A percentile compares a stretch with the other conserved stretches of the same genome.
Conservation (phyloP, 2,329 filamentous ascomycete species). For the Boeremia exigua region DNA sequence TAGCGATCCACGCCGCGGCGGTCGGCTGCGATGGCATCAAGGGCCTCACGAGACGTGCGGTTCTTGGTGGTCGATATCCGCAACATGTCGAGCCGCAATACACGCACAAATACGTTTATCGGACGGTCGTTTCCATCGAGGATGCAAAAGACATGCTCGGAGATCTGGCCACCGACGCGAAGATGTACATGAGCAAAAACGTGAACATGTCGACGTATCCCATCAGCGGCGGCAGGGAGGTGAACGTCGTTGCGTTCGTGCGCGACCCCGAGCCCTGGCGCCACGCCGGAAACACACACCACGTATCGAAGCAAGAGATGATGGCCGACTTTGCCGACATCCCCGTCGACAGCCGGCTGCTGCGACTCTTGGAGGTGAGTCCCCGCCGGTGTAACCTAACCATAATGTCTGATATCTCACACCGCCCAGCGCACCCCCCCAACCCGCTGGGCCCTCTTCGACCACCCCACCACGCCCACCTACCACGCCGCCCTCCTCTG, state of each 20-base stretch:
- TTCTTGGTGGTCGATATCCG: slow-evolving; percentile 21
- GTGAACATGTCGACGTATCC: slow-evolving; percentile 27
- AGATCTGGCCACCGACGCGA: slow-evolving; percentile 34
- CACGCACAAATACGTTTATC: slow-evolving; percentile 34
- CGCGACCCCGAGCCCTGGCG: slow-evolving; percentile 21
- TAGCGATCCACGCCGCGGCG: slow-evolving; percentile 46
- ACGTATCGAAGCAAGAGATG: slow-evolving; percentile 26
- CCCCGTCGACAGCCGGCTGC: slow-evolving; percentile 16
- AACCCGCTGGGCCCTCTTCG: slow-evolving; percentile 28
- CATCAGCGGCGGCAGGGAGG: slow-evolving; percentile 24
- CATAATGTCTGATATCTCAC: neutral
- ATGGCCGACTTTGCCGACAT: slow-evolving; percentile 23
- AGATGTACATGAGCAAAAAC: slow-evolving; percentile 31
- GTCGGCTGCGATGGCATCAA: slow-evolving; percentile 58
- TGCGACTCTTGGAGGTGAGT: slow-evolving; percentile 17
- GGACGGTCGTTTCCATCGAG: slow-evolving; percentile 41
- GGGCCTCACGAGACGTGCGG: slow-evolving; percentile 23
- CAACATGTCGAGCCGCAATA: slow-evolving; percentile 31
- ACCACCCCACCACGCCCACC: slow-evolving; percentile 26
- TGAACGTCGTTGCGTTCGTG: slow-evolving; percentile 33
- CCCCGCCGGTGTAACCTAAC: neutral
- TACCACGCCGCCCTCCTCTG: slow-evolving; percentile 26
- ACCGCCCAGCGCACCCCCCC: slow-evolving; percentile 18
- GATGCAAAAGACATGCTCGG: slow-evolving; percentile 47
- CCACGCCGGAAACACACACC: slow-evolving; percentile 14